These are phyloP conservation scores for Agaricus subrufescens DNA, from an alignment of 768 basidiomycete species.

Conservation along the genomic window DNA sequence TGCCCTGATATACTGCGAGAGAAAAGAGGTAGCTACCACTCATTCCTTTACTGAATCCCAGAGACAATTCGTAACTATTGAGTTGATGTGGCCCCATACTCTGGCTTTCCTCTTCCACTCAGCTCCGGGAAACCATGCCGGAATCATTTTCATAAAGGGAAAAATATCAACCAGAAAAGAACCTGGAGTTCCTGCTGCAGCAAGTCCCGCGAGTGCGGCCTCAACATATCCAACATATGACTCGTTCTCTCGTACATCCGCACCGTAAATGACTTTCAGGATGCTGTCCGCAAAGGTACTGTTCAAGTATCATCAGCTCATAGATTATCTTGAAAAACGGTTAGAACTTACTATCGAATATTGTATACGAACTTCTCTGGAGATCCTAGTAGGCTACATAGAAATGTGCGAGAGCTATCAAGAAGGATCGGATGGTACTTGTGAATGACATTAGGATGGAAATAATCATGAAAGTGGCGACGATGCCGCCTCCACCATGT, in stretches of 20 bases:
- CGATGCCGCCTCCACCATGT: constrained; percentile 10
- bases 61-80: constrained; percentile 19
- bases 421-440: constrained; percentile 1
- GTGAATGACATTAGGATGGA: constrained; percentile 8
- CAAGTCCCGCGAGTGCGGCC: constrained; percentile 19
- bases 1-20: neutral
- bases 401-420: neutral
- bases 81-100: constrained; percentile 22
- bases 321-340: neutral
- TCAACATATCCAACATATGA: constrained; percentile 28
- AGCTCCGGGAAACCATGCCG: constrained; percentile 34
- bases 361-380: constrained; percentile 24
- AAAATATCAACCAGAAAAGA: constrained; percentile 30
- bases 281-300: constrained; percentile 31
- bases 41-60: constrained; percentile 17
- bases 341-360: constrained; percentile 33
- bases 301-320: neutral
- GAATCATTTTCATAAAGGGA: constrained; percentile 29
- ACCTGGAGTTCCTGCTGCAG: constrained; percentile 25
- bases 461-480: constrained; percentile 5
- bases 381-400: neutral
- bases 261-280: constrained; percentile 28
- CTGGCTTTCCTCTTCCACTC: constrained; percentile 31
- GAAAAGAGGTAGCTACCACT: constrained; percentile 19
- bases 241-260: constrained; percentile 24